Evolutionary conservation across 257 asterid genomes (phyloP), one percentile per base, ranked within the genome.

Genomic region (Gentiana macrophylla): DNA sequence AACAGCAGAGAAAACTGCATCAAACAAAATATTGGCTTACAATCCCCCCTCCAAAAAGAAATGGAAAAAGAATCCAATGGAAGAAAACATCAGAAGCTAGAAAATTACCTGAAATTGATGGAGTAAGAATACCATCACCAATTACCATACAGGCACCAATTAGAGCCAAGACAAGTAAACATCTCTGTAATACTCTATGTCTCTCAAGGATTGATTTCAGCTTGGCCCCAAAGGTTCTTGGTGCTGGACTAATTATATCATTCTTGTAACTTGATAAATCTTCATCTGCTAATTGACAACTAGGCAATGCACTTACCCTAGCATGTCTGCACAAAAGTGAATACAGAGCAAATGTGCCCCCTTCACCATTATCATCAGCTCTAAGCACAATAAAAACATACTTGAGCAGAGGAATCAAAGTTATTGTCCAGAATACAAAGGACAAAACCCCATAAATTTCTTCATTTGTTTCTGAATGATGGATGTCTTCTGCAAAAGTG

Each of bases 61-160:
- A 33, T 8, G 53, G 8, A 38, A 38, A 38, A 38, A 38, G 45
- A 38, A 38, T 24, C 24, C 24, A 24, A 8, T 4, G 8, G 55
- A 57, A 33, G 52, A 41, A 44, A 4, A 11, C 15, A n/a, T n/a
- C 35, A 36, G 12, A 37, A 57, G 10, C 56, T 11, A 35, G 5
- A 11, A 38, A 32, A 43, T 55, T 69, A 88, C 96, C 96, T 38
- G 96, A 88, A 71, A 88, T 73, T 3, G 96, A 78, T 8, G 96
- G 96, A 13, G 94, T 79, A 59, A 88, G 79, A 56, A 88, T 80
- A 59, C 96, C 96, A 70, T 88, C 96, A 36, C 96, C 96, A 68
- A 88, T 88, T 63, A 88, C 96, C 96, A 88, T 88, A 88, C 96
- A 88, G 82, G 96, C 96, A 56, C 96, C 96, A 62, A 88, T 63